phyloP scores from a whole-genome alignment of 2,329 filamentous ascomycete species.

The Fusarium chlamydosporum region DNA sequence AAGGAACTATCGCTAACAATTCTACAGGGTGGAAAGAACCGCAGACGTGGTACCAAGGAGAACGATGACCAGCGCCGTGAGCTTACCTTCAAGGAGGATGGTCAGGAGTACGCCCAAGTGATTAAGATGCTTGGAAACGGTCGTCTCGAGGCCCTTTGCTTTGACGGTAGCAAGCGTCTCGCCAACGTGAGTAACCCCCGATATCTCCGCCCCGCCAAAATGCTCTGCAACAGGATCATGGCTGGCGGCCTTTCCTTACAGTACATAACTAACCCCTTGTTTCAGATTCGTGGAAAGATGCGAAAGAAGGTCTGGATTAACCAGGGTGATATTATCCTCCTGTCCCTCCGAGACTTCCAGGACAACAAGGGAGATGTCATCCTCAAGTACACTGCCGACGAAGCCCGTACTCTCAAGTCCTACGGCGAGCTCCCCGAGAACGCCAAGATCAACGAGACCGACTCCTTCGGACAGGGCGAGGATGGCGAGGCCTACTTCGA shows the following conservation, averaged over 20 bases:
- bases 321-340: constrained; percentile 93
- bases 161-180: constrained; percentile 77
- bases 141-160: constrained; percentile 91
- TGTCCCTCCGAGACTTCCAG: constrained; percentile 92
- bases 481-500: constrained; percentile 98
- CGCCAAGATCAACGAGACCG: constrained; percentile 99
- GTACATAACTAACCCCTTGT: constrained; percentile 70
- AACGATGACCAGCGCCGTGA: constrained; percentile 99
- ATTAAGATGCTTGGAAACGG: constrained; percentile 97
- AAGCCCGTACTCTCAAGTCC: constrained; percentile 93
- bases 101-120: constrained; percentile 74
- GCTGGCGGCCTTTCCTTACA: neutral
- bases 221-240: neutral
- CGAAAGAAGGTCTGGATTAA: constrained; percentile 99
- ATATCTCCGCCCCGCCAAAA: constrained; percentile 7
- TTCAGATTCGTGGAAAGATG: constrained; percentile 83
- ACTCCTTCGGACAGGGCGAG: constrained; percentile 91
- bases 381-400: constrained; percentile 95
- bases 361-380: constrained; percentile 98
- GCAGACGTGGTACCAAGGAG: constrained; percentile 98
- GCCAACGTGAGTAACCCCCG: constrained; percentile 56
- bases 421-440: constrained; percentile 97
- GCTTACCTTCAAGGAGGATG: constrained; percentile 98
- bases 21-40: constrained; percentile 93
- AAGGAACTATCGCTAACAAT: constrained; percentile 40